Evolutionary conservation across 129 eudicot genomes (phyloP).

Genomic region (Helichrysum umbraculigerum): DNA sequence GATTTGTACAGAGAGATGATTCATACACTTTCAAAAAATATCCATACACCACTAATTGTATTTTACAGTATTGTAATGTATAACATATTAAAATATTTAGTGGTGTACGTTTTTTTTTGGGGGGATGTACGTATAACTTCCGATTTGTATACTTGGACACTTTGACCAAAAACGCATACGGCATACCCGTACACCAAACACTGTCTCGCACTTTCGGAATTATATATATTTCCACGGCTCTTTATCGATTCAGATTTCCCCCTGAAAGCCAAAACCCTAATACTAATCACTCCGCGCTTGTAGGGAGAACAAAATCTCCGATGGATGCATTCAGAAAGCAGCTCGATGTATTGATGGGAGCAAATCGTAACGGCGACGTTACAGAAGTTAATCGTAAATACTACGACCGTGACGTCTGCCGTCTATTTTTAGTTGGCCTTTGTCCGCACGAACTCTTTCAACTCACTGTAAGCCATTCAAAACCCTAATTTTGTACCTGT

Average conservation of each 20-base stretch:
- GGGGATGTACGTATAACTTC: too few species aligned
- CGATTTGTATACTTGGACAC: too few species aligned
- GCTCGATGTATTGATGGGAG: constrained; percentile 95
- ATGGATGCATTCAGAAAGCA: constrained; percentile 98
- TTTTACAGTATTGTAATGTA: too few species aligned
- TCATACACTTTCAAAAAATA: too few species aligned
- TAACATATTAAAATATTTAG: too few species aligned
- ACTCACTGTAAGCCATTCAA: constrained; percentile 59
- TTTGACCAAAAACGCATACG: background rate
- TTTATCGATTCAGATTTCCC: background rate
- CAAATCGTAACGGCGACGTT: constrained; percentile 88
- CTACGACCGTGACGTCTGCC: constrained; percentile 97
- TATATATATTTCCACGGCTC: too few species aligned
- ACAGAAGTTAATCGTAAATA: constrained; percentile 85
- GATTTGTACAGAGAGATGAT: too few species aligned
- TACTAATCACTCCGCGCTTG: constrained; percentile 24
- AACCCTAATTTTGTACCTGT: background rate
- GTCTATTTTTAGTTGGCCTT: constrained; percentile 85
- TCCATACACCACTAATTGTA: too few species aligned
- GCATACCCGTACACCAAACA: background rate
- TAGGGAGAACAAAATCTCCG: background rate
- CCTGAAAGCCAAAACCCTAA: constrained; percentile 39
- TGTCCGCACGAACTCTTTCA: constrained; percentile 99
- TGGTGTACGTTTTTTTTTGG: too few species aligned
- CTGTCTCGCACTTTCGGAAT: background rate